Evolutionary conservation across 2,329 filamentous ascomycete species (phyloP).

Genomic region (Colletotrichum gigasporum): DNA sequence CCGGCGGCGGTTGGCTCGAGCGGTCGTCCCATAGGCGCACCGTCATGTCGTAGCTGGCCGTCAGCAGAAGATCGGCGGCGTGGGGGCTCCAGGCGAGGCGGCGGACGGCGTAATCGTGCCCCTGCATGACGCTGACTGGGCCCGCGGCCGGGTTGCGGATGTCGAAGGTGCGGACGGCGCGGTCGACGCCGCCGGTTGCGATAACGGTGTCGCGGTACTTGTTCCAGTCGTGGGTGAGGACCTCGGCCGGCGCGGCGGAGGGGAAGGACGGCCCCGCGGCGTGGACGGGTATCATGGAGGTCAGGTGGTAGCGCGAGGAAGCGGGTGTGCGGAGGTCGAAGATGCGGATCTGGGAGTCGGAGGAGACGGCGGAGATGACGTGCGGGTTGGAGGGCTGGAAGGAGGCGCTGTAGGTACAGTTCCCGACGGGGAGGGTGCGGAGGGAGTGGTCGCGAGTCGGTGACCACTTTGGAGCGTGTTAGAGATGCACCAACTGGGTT

Average conservation of each 20-base stretch:
- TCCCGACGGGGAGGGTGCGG: slow-evolving; percentile 88
- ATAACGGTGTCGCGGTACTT: slow-evolving; percentile 90
- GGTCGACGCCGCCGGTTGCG: slow-evolving; percentile 90
- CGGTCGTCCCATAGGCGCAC: slow-evolving; percentile 92
- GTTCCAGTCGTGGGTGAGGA: slow-evolving; percentile 98
- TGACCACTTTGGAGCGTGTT: slow-evolving; percentile 71
- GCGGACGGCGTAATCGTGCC: slow-evolving; percentile 91
- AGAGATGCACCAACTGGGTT: background rate
- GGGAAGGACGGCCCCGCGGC: slow-evolving; percentile 63
- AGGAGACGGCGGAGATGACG: slow-evolving; percentile 86
- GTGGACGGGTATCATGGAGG: slow-evolving; percentile 85
- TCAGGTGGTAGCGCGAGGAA: slow-evolving; percentile 87
- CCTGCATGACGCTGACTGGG: slow-evolving; percentile 77
- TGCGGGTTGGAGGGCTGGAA: slow-evolving; percentile 90
- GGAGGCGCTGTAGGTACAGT: slow-evolving; percentile 91
- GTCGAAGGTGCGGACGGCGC: slow-evolving; percentile 88
- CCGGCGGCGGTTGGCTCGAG: slow-evolving; percentile 51
- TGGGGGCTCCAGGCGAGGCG: slow-evolving; percentile 93
- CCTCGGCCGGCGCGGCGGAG: slow-evolving; percentile 71
- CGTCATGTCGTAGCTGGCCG: slow-evolving; percentile 97
- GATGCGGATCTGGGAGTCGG: slow-evolving; percentile 87
- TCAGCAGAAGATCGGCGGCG: slow-evolving; percentile 85
- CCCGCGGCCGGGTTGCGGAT: slow-evolving; percentile 79
- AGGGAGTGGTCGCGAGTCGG: slow-evolving; percentile 80
- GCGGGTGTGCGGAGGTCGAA: slow-evolving; percentile 92